A percentile compares a stretch with the other conserved stretches of the same genome.
Evolutionary conservation across 1,284 basidiomycete genomes (phyloP).

Genomic region (Meira miltonrushii): DNA sequence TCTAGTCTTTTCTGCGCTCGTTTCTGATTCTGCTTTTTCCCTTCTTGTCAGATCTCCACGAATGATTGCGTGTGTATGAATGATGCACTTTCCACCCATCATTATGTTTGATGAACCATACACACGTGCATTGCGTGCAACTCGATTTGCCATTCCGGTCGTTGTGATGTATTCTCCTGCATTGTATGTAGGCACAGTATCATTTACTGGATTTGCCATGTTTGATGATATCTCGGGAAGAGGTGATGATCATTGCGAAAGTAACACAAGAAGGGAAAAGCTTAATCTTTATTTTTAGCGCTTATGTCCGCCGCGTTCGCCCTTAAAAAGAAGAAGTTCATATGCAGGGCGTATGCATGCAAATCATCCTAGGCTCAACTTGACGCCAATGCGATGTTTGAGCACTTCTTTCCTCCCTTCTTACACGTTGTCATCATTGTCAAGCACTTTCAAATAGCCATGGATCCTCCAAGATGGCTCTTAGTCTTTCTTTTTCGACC

Average conservation of each 20-base stretch:
- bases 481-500: neutral
- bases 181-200: constrained; percentile 15
- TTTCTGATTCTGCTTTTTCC: constrained; percentile 7
- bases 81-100: constrained; percentile 92
- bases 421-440: no score
- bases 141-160: constrained; percentile 78
- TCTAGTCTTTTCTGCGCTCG: constrained; percentile 38
- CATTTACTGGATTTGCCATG: constrained; percentile 4
- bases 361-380: no score
- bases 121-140: constrained; percentile 86
- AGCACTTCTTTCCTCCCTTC: no score
- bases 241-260: no score
- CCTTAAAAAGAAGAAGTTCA: no score
- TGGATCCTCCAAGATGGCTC: neutral
- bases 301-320: no score
- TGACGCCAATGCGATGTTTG: no score
- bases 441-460: no score
- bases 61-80: constrained; percentile 78
- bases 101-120: constrained; percentile 94
- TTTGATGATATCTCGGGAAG: neutral
- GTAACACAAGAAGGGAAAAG: no score
- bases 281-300: no score
- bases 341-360: no score
- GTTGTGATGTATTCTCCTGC: constrained; percentile 44
- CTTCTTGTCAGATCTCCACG: constrained; percentile 68